Percentiles rank a stretch among this genome's conserved stretches.
Evolutionary conservation across 352 stramenopile genomes (phyloP).

Genomic region (Phytophthora vignae): DNA sequence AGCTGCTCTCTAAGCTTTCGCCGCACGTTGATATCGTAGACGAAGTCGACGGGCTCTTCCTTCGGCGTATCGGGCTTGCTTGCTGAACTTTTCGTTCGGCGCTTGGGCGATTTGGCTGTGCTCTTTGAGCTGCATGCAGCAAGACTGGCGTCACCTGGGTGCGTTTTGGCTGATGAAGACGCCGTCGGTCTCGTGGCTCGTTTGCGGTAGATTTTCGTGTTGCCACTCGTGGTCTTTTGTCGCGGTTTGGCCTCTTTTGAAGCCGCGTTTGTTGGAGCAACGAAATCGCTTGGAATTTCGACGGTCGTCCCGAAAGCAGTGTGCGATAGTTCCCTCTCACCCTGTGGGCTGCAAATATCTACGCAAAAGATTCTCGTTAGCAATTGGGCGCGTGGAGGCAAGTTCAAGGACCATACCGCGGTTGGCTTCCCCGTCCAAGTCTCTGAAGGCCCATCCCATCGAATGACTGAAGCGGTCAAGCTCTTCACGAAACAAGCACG

Average conservation of each 20-base stretch:
- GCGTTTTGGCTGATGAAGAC: slow-evolving; percentile 18
- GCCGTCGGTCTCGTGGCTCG: slow-evolving; percentile 25
- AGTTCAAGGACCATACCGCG: slow-evolving; percentile 22
- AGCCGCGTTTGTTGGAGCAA: slow-evolving; percentile 30
- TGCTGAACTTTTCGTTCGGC: background rate
- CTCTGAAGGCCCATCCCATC: slow-evolving; percentile 71
- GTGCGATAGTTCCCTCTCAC: slow-evolving; percentile 34
- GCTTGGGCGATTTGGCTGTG: background rate
- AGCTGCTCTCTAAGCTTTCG: slow-evolving; percentile 64
- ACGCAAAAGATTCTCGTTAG: background rate
- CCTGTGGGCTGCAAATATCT: slow-evolving; percentile 12
- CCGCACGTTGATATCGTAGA: slow-evolving; percentile 71
- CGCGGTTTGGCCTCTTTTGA: slow-evolving; percentile 1
- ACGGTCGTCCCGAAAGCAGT: slow-evolving; percentile 49
- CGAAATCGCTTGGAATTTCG: slow-evolving; percentile 54
- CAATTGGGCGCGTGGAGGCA: background rate
- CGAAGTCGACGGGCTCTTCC: slow-evolving; percentile 60
- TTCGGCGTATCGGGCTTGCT: slow-evolving; percentile 1
- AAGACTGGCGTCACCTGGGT: slow-evolving; percentile 6
- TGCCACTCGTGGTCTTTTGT: slow-evolving; percentile 11
- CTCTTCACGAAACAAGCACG: slow-evolving; percentile 36
- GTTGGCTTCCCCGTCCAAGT: slow-evolving; percentile 25
- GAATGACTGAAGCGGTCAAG: slow-evolving; percentile 61
- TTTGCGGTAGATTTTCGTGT: slow-evolving; percentile 45
- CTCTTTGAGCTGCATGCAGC: background rate